Base-by-base conservation (phyloP, 169 alveolate species). In the Cryptosporidium sp. region DNA sequence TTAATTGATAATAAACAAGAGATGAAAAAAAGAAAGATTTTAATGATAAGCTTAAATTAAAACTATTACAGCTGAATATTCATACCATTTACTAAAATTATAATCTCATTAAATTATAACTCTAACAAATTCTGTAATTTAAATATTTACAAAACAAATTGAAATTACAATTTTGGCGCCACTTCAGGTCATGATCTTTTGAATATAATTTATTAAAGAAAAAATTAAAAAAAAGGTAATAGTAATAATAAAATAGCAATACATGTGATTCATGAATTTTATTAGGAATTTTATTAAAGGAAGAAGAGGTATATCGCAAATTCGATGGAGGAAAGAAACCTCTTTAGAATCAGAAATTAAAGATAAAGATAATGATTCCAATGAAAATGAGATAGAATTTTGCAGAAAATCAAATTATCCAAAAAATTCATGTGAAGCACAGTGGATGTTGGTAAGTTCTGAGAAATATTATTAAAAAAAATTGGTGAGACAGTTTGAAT, bases 381-480 rank as follows among this genome's bases (percentile, higher is more conserved):
- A 56, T 5, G 21, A 10, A 14, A 58, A n/a, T 21, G 69, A 52
- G 4, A 37, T 53, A 21, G 67, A 52, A 21, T 35, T 73, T 73
- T 73, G 53, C 21, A 73, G 70, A 33, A 39, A 58, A 23, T 35
- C 44, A 39, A 73, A 80, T 29, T 60, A 80, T 80, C 87, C 87
- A 61, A 80, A 37, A 23, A 80, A 80, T 21, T 58, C 87, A 5
- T 80, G 87, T 61, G 62, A 31, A 58, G 87, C 87, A 29, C 87
- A 80, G 65, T 80, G 87, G 87, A 80, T 80, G 87, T 23, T 80
- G 60, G 87, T 80, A 62, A 80, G 87, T 80, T 61, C 44, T 56
- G 33, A 23, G 10, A 8, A 8, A 39, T 39, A 7, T 39, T 39
- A 7, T 39, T 31, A 4, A 21, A 53, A 53, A 4, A 4, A 8